Evolutionary conservation across 495 filamentous ascomycete species (phyloP), one percentile per base, ranked within the genome.

Genomic region (Hypoxylon subgilvum): DNA sequence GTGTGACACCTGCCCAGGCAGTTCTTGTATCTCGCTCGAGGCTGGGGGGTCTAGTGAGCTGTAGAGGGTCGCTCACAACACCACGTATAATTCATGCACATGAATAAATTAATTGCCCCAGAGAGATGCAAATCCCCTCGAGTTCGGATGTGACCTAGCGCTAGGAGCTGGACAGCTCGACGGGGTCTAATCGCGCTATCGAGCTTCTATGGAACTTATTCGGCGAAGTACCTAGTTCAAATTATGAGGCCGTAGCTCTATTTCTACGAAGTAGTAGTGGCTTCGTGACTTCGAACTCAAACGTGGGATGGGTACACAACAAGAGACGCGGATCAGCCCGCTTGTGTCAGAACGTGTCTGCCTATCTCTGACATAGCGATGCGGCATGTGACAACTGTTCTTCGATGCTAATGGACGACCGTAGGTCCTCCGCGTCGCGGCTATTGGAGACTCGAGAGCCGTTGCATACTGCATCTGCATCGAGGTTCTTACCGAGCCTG

Each of bases 31-130:
- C 3, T 32, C n/a, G 36, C 14, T 47, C 6, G 34, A 40, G 9
- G 52, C 6, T 6, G 21, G 13, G 39, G 18, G 6, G 6, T 22
- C 17, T 30, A 34, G 28, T 14, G 47, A 28, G 35, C 35, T 31
- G 27, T 25, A 57, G 27, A 48, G 23, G 42, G 40, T 3, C 51
- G 23, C 54, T 17, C 9, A 45, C 43, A 40, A 43, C 16, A 44
- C 17, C 22, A 32, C 32, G 18, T 25, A 34, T n/a, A 7, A 35
- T 35, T 35, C 16, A 48, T 42, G 35, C 34, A 30, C 36, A 44
- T 30, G 31, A 46, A 50, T 63, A 63, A 32, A 63, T 57, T 63
- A 63, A 63, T 53, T 53, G 60, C 42, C 40, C 19, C n/a, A 22
- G 16, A 18, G 10, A 48, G 36, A 50, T 28, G 56, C n/a, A n/a